Evolutionary conservation across 2,329 filamentous ascomycete species (phyloP).

Genomic region (Fusarium sp.): DNA sequence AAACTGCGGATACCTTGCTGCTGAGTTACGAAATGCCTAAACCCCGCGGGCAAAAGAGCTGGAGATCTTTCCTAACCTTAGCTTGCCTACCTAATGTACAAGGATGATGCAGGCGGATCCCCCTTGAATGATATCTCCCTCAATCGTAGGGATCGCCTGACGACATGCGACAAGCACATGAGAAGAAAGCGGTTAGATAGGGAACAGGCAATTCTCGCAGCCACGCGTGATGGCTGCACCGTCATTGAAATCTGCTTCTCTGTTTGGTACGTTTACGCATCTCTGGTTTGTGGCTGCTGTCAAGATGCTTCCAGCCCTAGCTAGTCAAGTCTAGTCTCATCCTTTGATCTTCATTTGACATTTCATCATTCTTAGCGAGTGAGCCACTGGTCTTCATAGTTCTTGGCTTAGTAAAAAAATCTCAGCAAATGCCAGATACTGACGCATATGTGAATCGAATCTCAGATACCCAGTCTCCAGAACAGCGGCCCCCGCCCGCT

Average conservation of each 20-base stretch:
- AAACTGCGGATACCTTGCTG: no score
- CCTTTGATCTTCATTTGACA: slow-evolving; percentile 16
- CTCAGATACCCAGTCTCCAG: not conserved
- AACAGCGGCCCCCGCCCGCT: not conserved
- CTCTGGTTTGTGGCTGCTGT: slow-evolving; percentile 18
- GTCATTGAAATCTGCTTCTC: not conserved
- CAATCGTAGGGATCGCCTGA: slow-evolving; percentile 28
- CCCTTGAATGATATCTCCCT: slow-evolving; percentile 28
- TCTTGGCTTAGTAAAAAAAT: not conserved
- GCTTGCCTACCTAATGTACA: not conserved
- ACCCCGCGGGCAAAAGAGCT: slow-evolving; percentile 18
- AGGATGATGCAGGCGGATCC: slow-evolving; percentile 20
- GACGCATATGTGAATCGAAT: not conserved
- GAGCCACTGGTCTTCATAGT: slow-evolving; percentile 2
- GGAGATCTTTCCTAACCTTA: slow-evolving; percentile 10
- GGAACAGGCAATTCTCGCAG: slow-evolving; percentile 19
- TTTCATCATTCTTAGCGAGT: not conserved
- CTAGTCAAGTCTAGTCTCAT: slow-evolving; percentile 20
- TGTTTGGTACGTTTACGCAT: slow-evolving; percentile 26
- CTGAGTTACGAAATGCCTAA: not conserved
- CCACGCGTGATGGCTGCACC: not conserved
- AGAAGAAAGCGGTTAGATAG: not conserved
- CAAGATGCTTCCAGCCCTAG: slow-evolving; percentile 27
- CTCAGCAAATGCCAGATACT: slow-evolving; percentile 15
- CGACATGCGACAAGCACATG: slow-evolving; percentile 15